These are phyloP conservation scores for Anisodus acutangulus DNA, from an alignment of 257 asterid genomes.

Conservation along the genomic window DNA sequence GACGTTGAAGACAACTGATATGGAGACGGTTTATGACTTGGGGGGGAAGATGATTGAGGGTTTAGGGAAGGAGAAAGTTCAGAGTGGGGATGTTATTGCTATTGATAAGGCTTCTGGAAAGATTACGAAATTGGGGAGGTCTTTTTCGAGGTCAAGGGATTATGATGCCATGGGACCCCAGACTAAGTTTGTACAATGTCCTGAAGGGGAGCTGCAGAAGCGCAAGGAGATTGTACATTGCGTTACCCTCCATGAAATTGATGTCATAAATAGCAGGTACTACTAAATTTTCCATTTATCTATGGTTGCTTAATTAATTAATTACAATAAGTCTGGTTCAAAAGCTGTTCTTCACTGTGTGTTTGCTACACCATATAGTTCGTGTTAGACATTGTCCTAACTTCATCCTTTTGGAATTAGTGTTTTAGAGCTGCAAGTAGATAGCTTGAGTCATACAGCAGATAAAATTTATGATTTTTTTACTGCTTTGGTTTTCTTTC, in stretches of 20 bases:
- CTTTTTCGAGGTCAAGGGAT: slow-evolving; percentile 83
- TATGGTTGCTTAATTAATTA: not conserved
- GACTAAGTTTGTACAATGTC: slow-evolving; percentile 94
- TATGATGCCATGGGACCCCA: slow-evolving; percentile 97
- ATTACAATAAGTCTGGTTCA: not conserved
- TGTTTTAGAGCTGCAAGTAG: not conserved
- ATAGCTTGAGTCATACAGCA: not conserved
- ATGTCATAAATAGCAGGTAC: slow-evolving; percentile 92
- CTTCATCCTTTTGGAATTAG: not conserved
- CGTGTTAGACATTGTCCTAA: not conserved
- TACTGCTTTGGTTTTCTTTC: too few species aligned
- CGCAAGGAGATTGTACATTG: slow-evolving; percentile 97
- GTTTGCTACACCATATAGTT: not conserved
- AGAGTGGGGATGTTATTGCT: slow-evolving; percentile 90
- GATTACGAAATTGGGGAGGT: slow-evolving; percentile 83
- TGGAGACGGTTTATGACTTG: slow-evolving; percentile 87
- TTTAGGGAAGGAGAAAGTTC: slow-evolving; percentile 87
- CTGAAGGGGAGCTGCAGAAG: slow-evolving; percentile 98
- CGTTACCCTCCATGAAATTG: slow-evolving; percentile 86
- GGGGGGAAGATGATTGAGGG: slow-evolving; percentile 95
- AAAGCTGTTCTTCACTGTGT: not conserved
- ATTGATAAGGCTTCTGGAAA: slow-evolving; percentile 95
- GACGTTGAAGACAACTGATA: slow-evolving; percentile 84
- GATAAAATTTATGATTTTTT: not conserved
- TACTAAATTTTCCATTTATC: not conserved